Conservation (phyloP, 257 asterid genomes). For the Coffea eugenioides region DNA sequence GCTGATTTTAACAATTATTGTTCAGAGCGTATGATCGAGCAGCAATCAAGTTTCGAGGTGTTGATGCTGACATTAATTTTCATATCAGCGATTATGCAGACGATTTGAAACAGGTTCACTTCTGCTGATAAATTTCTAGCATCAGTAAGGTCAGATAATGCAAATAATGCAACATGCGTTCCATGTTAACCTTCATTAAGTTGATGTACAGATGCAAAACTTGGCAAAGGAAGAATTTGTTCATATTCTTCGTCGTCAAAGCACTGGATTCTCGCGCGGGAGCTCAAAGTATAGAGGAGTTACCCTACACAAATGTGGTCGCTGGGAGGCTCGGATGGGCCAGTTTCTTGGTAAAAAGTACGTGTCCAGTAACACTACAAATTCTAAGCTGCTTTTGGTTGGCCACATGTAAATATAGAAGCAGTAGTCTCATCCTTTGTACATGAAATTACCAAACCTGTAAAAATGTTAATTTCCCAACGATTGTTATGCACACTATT, state of each 20-base stretch:
- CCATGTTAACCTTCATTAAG: conserved; percentile 11
- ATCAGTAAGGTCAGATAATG: neutral
- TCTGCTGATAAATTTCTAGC: neutral
- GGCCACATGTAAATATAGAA: neutral
- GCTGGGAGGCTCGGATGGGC: conserved; percentile 76
- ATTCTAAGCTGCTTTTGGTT: neutral
- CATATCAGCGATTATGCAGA: conserved; percentile 61
- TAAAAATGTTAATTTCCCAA: neutral
- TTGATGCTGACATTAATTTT: conserved; percentile 85
- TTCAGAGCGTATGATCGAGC: conserved; percentile 85
- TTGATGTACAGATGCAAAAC: conserved; percentile 51
- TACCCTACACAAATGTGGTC: conserved; percentile 62
- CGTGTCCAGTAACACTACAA: conserved; percentile 1
- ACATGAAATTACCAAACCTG: neutral
- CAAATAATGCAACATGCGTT: neutral
- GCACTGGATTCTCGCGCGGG: conserved; percentile 74
- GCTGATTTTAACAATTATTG: neutral
- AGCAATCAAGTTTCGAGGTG: conserved; percentile 85
- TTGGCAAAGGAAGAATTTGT: conserved; percentile 72
- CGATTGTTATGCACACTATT: neutral
- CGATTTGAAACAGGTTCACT: conserved; percentile 65
- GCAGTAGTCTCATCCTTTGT: neutral
- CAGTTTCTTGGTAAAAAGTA: conserved; percentile 75
- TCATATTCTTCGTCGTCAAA: conserved; percentile 70
- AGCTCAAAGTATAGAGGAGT: conserved; percentile 75